phyloP scores from a whole-genome alignment of 371 early-diverging fungal genomes.

The Enteropsectra breve region DNA sequence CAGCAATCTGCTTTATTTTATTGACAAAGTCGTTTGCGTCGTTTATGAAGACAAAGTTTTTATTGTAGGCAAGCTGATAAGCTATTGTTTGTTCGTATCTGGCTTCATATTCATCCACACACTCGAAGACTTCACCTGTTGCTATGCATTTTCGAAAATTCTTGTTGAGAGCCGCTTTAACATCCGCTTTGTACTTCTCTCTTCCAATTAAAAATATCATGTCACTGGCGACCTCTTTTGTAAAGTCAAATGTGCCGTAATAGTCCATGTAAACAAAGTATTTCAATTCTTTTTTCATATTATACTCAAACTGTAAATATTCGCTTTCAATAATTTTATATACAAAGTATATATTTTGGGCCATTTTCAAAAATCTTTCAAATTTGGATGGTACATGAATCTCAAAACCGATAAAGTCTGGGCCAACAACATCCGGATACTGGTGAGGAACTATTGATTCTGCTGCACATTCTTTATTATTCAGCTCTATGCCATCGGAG shows the following conservation, averaged over 20 bases:
- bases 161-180: too few relatives aligned
- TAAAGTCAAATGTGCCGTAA: constrained; percentile 4
- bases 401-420: too few relatives aligned
- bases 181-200: neutral
- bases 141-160: neutral
- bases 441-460: too few relatives aligned
- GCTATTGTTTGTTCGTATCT: neutral
- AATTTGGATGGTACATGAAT: too few relatives aligned
- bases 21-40: neutral
- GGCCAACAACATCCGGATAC: too few relatives aligned
- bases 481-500: too few relatives aligned
- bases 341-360: too few relatives aligned
- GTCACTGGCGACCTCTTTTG: neutral
- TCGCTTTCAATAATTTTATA: too few relatives aligned
- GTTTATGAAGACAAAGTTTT: constrained; percentile 2
- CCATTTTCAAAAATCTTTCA: too few relatives aligned
- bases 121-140: neutral
- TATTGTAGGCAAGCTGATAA: neutral
- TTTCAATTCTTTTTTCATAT: too few relatives aligned
- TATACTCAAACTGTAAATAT: too few relatives aligned
- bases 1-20: neutral
- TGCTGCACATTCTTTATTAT: too few relatives aligned
- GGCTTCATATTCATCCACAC: neutral
- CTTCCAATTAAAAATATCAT: neutral
- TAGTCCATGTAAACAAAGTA: neutral